Evolutionary conservation across 2,329 filamentous ascomycete genomes (phyloP).

Genomic region (Didymella pomorum): DNA sequence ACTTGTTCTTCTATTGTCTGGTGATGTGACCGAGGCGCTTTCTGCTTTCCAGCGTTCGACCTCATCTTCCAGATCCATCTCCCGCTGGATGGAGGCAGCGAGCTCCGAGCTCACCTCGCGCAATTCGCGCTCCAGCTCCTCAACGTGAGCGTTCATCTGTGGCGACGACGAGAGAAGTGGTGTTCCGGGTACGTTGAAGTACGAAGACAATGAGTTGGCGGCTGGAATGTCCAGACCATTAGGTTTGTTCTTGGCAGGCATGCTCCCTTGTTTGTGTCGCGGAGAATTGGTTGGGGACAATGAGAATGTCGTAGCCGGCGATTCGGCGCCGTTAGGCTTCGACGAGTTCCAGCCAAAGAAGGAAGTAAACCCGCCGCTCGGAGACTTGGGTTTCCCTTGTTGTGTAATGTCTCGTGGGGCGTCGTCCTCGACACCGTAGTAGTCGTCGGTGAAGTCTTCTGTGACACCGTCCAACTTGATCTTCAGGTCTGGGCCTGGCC

Average conservation of each 20-base stretch:
- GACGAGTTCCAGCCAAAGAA: slow-evolving; percentile 73
- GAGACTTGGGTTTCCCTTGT: slow-evolving; percentile 54
- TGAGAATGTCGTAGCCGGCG: slow-evolving; percentile 69
- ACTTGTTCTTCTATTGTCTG: slow-evolving; percentile 79
- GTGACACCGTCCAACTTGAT: slow-evolving; percentile 49
- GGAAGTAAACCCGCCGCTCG: slow-evolving; percentile 65
- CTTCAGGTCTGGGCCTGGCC: slow-evolving; percentile 41
- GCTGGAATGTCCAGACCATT: slow-evolving; percentile 60
- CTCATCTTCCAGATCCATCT: slow-evolving; percentile 96
- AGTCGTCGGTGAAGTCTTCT: slow-evolving; percentile 49
- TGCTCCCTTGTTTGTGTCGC: slow-evolving; percentile 41
- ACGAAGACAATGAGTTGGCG: slow-evolving; percentile 57
- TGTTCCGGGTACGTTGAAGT: slow-evolving; percentile 58
- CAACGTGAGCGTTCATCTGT: slow-evolving; percentile 67
- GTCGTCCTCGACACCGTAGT: slow-evolving; percentile 43
- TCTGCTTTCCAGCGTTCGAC: slow-evolving; percentile 89
- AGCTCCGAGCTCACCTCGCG: slow-evolving; percentile 92
- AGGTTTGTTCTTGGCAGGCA: slow-evolving; percentile 50
- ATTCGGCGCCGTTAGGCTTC: slow-evolving; percentile 62
- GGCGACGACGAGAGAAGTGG: slow-evolving; percentile 55
- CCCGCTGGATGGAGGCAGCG: slow-evolving; percentile 88
- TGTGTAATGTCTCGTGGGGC: slow-evolving; percentile 28
- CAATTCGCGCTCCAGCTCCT: slow-evolving; percentile 93
- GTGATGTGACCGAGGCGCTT: slow-evolving; percentile 62
- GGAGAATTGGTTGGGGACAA: slow-evolving; percentile 67